These are phyloP conservation scores for Mucor ambiguus DNA, from an alignment of 371 early-diverging fungal species.

Conservation along the genomic window DNA sequence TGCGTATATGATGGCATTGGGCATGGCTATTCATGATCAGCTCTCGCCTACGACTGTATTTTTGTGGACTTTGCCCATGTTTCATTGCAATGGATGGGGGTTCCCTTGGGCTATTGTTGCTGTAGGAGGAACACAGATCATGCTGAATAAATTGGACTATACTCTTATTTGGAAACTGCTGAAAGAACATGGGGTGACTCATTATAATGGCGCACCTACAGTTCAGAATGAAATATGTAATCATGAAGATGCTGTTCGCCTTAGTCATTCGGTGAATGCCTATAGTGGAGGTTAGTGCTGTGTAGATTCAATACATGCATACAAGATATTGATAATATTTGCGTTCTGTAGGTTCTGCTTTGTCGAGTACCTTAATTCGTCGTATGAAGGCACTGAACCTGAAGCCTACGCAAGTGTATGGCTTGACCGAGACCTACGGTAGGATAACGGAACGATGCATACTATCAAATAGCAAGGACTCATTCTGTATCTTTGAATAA, in stretches of 20 bases:
- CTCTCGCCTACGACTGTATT: slow-evolving; percentile 52
- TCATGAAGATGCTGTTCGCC: slow-evolving; percentile 50
- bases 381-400: slow-evolving; percentile 56
- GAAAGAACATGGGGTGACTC: slow-evolving; percentile 55
- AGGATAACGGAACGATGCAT: background rate
- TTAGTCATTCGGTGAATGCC: slow-evolving; percentile 47
- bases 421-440: slow-evolving; percentile 73
- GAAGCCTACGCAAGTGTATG: slow-evolving; percentile 65
- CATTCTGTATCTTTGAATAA: background rate
- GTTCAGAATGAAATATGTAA: slow-evolving; percentile 67
- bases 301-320: background rate
- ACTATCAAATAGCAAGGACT: background rate
- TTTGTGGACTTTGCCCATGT: slow-evolving; percentile 69
- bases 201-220: slow-evolving; percentile 71
- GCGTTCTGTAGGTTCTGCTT: slow-evolving; percentile 49
- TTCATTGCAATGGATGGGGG: slow-evolving; percentile 74
- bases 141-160: slow-evolving; percentile 66
- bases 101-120: slow-evolving; percentile 69
- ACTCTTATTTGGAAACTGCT: slow-evolving; percentile 61
- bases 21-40: slow-evolving; percentile 53
- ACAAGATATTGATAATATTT: background rate
- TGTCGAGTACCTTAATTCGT: slow-evolving; percentile 58
- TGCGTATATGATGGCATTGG: slow-evolving; percentile 56
- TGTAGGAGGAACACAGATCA: slow-evolving; percentile 57
- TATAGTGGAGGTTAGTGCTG: slow-evolving; percentile 49